Evolutionary conservation across 768 basidiomycete genomes (phyloP).

Genomic region (Coprinopsis marcescibilis): DNA sequence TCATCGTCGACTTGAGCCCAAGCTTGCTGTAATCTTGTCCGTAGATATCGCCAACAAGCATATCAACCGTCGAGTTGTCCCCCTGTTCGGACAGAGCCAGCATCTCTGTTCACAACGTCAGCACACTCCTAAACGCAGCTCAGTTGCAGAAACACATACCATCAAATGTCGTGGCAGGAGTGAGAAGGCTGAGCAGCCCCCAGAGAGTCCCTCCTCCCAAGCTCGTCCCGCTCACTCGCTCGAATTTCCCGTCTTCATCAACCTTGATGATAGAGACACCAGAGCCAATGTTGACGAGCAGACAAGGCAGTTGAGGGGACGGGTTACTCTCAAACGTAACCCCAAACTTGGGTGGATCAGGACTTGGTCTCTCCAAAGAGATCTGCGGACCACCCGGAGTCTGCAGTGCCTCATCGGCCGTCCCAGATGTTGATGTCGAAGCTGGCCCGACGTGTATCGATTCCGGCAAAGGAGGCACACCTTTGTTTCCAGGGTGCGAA

Average conservation of each 20-base stretch:
- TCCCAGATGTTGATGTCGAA: slow-evolving; percentile 15
- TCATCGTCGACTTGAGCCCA: slow-evolving; percentile 95
- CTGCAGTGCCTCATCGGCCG: slow-evolving; percentile 5
- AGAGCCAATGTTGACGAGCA: slow-evolving; percentile 97
- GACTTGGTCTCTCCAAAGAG: slow-evolving; percentile 75
- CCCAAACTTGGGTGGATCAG: slow-evolving; percentile 82
- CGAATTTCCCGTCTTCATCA: slow-evolving; percentile 90
- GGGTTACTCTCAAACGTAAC: slow-evolving; percentile 84
- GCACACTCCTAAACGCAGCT: slow-evolving; percentile 6
- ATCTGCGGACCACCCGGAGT: slow-evolving; percentile 1
- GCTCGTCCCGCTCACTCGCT: slow-evolving; percentile 96
- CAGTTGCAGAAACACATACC: slow-evolving; percentile 49
- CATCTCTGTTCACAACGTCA: slow-evolving; percentile 72
- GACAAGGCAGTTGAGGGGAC: slow-evolving; percentile 85
- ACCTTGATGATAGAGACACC: slow-evolving; percentile 98
- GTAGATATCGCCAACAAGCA: slow-evolving; percentile 99
- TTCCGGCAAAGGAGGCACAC: slow-evolving; percentile 14
- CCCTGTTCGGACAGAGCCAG: slow-evolving; percentile 88
- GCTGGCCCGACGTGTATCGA: slow-evolving; percentile 15
- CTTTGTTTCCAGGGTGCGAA: slow-evolving; percentile 24
- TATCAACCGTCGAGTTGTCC: slow-evolving; percentile 91
- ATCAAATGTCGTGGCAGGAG: slow-evolving; percentile 93
- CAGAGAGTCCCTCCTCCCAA: slow-evolving; percentile 96
- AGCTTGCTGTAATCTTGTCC: slow-evolving; percentile 95
- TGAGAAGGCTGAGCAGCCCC: slow-evolving; percentile 91